phyloP scores from a whole-genome alignment of 2,329 filamentous ascomycete species.

The Knoxdaviesia proteae region DNA sequence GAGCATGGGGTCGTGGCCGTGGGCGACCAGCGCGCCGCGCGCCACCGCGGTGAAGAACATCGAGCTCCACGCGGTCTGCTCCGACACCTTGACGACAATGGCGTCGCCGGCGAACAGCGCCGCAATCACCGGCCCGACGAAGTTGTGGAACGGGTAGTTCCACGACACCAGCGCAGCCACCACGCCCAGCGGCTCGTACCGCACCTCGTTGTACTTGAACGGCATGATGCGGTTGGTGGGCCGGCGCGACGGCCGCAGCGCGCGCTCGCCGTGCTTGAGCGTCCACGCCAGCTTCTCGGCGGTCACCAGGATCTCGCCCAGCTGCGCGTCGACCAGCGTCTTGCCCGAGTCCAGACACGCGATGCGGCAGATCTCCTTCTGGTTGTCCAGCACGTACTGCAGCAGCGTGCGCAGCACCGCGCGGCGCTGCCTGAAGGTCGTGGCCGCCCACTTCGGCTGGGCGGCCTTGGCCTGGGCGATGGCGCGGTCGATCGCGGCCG shows the following conservation, averaged over 20 bases:
- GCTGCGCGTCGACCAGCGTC: constrained; percentile 80
- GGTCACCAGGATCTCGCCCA: constrained; percentile 89
- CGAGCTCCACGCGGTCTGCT: constrained; percentile 88
- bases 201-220: constrained; percentile 82
- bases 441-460: constrained; percentile 57
- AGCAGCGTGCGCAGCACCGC: constrained; percentile 65
- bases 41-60: constrained; percentile 64
- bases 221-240: constrained; percentile 85
- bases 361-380: constrained; percentile 65
- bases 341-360: constrained; percentile 90
- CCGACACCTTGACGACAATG: constrained; percentile 82
- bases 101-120: constrained; percentile 81
- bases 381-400: constrained; percentile 69
- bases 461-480: constrained; percentile 54
- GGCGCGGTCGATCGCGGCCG: constrained; percentile 57
- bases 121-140: constrained; percentile 78
- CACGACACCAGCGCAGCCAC: constrained; percentile 85
- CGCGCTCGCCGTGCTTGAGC: constrained; percentile 69
- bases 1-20: constrained; percentile 63
- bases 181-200: constrained; percentile 82
- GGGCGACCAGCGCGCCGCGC: constrained; percentile 56
- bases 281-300: constrained; percentile 91
- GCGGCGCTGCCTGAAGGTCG: constrained; percentile 56
- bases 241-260: constrained; percentile 47
- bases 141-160: constrained; percentile 96